phyloP scores from a whole-genome alignment of 1,139 yeast genomes.

The Diutina mesorugosa region DNA sequence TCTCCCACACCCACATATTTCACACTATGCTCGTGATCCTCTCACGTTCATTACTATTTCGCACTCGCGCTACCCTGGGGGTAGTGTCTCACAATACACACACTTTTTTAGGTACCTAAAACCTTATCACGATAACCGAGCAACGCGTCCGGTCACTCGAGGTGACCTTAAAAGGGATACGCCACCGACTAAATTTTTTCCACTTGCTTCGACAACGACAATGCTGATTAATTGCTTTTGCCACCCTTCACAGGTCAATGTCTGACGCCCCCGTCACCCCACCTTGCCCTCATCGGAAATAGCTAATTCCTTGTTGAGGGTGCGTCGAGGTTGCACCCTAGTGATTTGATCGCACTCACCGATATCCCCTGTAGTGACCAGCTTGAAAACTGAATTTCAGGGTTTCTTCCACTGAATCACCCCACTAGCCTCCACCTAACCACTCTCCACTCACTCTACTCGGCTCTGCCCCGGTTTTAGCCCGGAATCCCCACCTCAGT shows the following conservation, averaged over 20 bases:
- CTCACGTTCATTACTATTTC: background rate
- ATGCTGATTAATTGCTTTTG: no score
- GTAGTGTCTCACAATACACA: background rate
- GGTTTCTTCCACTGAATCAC: background rate
- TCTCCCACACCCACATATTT: background rate
- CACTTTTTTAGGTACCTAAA: no score
- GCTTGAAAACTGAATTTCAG: no score
- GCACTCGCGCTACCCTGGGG: background rate
- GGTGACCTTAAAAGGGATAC: no score
- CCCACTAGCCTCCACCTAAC: background rate
- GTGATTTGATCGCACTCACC: background rate
- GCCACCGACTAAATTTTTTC: no score
- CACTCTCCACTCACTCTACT: background rate
- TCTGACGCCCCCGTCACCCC: no score
- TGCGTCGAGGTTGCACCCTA: background rate
- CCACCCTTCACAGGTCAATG: no score
- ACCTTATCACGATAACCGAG: background rate
- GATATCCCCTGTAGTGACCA: background rate
- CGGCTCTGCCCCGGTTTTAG: background rate
- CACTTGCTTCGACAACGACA: no score
- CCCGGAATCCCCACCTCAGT: background rate
- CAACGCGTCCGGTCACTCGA: background rate
- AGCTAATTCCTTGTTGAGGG: background rate
- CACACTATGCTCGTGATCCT: no score
- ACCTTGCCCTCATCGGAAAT: background rate